Conservation (phyloP, 2,329 filamentous ascomycete genomes). For the Diaporthe australafricana region DNA sequence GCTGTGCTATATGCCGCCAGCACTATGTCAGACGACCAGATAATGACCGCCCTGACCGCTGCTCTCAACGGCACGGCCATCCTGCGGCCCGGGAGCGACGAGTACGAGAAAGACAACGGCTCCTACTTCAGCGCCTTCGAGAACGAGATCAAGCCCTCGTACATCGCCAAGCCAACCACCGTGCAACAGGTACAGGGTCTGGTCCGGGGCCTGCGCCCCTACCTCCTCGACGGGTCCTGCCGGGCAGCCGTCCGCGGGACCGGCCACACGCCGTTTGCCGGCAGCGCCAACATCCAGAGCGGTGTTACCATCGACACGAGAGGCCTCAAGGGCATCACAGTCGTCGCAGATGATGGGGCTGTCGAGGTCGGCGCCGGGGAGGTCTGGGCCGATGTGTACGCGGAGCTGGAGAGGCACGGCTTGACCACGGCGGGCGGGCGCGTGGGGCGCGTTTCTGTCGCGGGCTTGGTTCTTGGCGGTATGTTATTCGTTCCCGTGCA, state of each 20-base stretch:
- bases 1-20: not conserved
- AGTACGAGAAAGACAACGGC: conserved; percentile 38
- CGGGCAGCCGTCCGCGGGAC: conserved; percentile 37
- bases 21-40: conserved; percentile 3
- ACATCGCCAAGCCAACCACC: conserved; percentile 37
- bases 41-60: not conserved
- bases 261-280: conserved; percentile 38
- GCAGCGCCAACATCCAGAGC: conserved; percentile 38
- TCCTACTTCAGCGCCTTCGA: conserved; percentile 43
- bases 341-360: conserved; percentile 34
- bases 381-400: conserved; percentile 37
- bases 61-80: not conserved
- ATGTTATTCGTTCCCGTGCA: not conserved
- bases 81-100: conserved; percentile 39
- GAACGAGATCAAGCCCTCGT: conserved; percentile 38
- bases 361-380: conserved; percentile 38
- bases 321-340: conserved; percentile 36
- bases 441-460: conserved; percentile 36
- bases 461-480: conserved; percentile 37
- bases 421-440: conserved; percentile 36
- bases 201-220: conserved; percentile 35
- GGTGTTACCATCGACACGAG: conserved; percentile 41
- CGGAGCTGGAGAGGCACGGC: conserved; percentile 36
- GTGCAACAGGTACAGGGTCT: conserved; percentile 35
- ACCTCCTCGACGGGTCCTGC: conserved; percentile 34